Base-by-base conservation (phyloP, 768 basidiomycete species). In the Porphyrellus cyaneotinctus region DNA sequence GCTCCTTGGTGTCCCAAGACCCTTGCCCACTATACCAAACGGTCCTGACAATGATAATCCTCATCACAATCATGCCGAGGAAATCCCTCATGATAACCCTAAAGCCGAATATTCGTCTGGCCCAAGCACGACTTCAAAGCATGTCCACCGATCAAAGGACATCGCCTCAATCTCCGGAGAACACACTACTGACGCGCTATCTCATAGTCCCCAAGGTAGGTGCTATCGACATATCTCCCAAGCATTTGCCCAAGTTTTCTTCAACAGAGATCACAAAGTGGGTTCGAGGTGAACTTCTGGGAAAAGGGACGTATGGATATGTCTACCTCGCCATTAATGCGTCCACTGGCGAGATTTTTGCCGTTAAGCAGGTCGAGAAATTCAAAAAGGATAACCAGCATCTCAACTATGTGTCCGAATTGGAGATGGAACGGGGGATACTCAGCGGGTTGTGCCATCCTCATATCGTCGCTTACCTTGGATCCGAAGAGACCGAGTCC, bases 281-380 rank as follows among this genome's bases (percentile, higher is more conserved):
- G 94, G 87, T 95, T 37, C 87, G 93, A 63, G 95, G 95, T 49
- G 89, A 94, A 69, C 76, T 95, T 20, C 94, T 98, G 52, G 95
- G 95, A 23, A 88, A 88, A 64, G 95, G 95, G 24, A 94, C 91
- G 15, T 98, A 94, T 64, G 95, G 95, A 13, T 82, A 85, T 36
- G 95, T 97, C 20, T 98, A 95, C 64, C 81, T 97, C 52, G 95
- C 90, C n/a, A 76, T 97, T 57, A 94, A 97, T 64, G 87, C 87
- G 26, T 91, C 91, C 2, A 95, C 91, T 2, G 92, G 92, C 49
- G 92, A 95, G 70, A 94, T 95, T 88, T 91, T 97, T 65, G 95
- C 95, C 11, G 95, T 97, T 56, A 98, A 98, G 72, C 95, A 97
- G 72, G 95, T 97, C 43, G 93, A 95, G 67, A 80, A 91, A 48